Base-by-base conservation (phyloP, 352 stramenopile genomes). In the Phytophthora hybrid region DNA sequence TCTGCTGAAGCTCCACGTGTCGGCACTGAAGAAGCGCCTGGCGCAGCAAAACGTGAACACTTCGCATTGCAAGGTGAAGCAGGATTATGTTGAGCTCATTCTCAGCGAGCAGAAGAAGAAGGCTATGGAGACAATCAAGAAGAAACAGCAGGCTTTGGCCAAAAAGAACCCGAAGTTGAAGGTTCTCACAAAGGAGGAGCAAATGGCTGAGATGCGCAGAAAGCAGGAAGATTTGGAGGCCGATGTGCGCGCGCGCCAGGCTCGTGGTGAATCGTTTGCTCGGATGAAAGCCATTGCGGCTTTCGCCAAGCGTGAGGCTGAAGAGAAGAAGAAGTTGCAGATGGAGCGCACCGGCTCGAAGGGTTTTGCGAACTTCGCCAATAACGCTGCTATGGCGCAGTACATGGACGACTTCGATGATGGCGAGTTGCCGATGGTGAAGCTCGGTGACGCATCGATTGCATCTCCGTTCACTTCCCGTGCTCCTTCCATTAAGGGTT, bases 381-480 rank as follows among this genome's bases (percentile, higher is more conserved):
- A 92, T 74, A 95, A 94, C 56, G 82, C 83, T 41, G 89, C 89
- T n/a, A 94, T 97, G 87, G 65, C 79, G 18, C 90, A 97, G 78
- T 97, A 97, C 78, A 96, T 97, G 90, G 89, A 97, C 53, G 90
- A 97, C 69, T 96, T 97, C 74, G 90, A 97, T 23, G 90, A 97
- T 66, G 90, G 90, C n/a, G 90, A 97, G 88, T 51, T 98, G 61
- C 89, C 97, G 16, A 99, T 99, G 95, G 97, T 99, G 6, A 99
- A 99, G 85, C 89, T 99, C 41, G 98, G 98, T 10, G 98, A 99
- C 82, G 98, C 98, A 3, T 99, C 97, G 37, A 99, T 99, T 55
- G 98, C 98, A 26, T 99, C 98, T 66, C 98, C 98, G 0, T 99
- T 99, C 78, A 99, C 98, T 9, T 98, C 96, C 44, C 82, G 95